Evolutionary conservation across 768 basidiomycete genomes (phyloP), one percentile per base, ranked within the genome.

Genomic region (Russula sp.): DNA sequence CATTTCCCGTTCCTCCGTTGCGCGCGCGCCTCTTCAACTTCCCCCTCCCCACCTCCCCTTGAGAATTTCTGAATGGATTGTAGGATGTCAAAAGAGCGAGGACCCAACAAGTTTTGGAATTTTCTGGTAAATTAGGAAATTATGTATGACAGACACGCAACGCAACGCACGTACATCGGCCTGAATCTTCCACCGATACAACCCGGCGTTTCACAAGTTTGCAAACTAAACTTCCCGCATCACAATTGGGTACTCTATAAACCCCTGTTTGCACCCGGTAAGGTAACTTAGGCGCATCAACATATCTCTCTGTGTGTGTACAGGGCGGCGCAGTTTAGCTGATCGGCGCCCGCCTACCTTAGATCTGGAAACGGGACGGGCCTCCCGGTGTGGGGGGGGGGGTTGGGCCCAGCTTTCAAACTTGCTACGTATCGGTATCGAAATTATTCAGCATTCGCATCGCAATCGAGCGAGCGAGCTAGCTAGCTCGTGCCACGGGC

Each of bases 171-270:
- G 2, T 6, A 22, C 36, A n/a, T 35, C 61, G 56, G 61, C 39
- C 11, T 42, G 43, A 13, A 10, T 5, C 38, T 18, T 16, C 16
- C 45, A 20, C 61, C 61, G 61, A 63, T 34, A 20, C 36, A 50
- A 11, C 45, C 56, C 20, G 51, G 61, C 51, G 51, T 58, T 63
- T 63, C 61, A 48, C 48, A 36, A n/a, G n/a, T n/a, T 53, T 39
- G 29, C 25, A n/a, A n/a, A 50, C 20, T 50, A 42, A 25, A 38
- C 8, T 47, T 39, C 20, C 7, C 25, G 25, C 25, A 29, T 29
- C 25, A 29, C 25, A 29, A 29, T n/a, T n/a, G n/a, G n/a, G n/a
- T 29, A 29, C 25, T 29, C 25, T 29, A 1, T 29, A 29, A 2
- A 29, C 25, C 25, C 25, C 25, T 29, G 25, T 29, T 29, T 29